These are phyloP conservation scores for Chenopodium album DNA, from an alignment of 148 eudicot species.

Conservation along the genomic window DNA sequence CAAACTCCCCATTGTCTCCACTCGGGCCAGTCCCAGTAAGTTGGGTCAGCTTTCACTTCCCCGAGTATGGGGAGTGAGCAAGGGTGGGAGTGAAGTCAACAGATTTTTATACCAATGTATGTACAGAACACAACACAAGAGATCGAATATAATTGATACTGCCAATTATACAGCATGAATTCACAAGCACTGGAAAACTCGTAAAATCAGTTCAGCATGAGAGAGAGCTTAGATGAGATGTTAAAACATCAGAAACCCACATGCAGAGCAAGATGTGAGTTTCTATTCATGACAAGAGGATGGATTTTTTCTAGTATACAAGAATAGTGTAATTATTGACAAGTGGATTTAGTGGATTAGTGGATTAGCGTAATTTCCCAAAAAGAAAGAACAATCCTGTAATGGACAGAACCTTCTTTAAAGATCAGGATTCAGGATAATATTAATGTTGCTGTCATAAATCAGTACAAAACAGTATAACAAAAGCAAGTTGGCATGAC, in stretches of 20 bases:
- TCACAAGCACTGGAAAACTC: background rate
- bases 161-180: background rate
- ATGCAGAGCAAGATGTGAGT: background rate
- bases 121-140: too few relatives aligned
- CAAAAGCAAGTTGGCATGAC: conserved; percentile 20
- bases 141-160: too few relatives aligned
- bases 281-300: background rate
- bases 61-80: background rate
- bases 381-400: too few relatives aligned
- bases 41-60: background rate
- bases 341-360: too few relatives aligned
- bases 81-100: too few relatives aligned
- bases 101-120: too few relatives aligned
- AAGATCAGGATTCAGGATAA: background rate
- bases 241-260: background rate
- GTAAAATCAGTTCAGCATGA: background rate
- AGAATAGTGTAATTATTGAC: too few relatives aligned
- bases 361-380: background rate
- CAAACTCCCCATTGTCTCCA: background rate
- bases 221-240: background rate
- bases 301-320: too few relatives aligned
- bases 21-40: background rate
- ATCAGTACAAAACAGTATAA: background rate
- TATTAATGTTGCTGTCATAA: too few relatives aligned
- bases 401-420: background rate